These are phyloP conservation scores for Iberis pinnata DNA, from an alignment of 345 rosid species.

Conservation along the genomic window DNA sequence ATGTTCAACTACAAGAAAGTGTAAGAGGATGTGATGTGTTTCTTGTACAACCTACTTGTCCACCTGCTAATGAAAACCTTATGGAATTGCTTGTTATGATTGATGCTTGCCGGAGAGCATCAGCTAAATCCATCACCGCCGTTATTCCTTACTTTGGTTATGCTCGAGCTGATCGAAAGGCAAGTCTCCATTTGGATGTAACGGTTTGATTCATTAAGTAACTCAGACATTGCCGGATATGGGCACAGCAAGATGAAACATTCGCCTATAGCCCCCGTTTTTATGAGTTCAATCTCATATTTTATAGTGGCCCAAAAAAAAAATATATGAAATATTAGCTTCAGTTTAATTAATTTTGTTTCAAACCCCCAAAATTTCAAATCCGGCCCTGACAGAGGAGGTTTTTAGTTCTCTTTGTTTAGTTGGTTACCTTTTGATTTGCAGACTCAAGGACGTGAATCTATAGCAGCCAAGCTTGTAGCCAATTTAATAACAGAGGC, in stretches of 20 bases:
- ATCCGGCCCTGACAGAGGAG: too few relatives aligned
- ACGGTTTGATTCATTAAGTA: background rate
- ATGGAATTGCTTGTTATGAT: slow-evolving; percentile 96
- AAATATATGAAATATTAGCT: too few relatives aligned
- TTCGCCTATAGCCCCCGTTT: too few relatives aligned
- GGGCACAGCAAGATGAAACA: too few relatives aligned
- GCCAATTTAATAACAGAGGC: slow-evolving; percentile 51
- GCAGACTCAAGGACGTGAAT: slow-evolving; percentile 97
- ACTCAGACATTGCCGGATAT: too few relatives aligned
- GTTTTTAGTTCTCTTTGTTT: too few relatives aligned
- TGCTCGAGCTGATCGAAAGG: slow-evolving; percentile 98
- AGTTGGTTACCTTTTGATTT: too few relatives aligned
- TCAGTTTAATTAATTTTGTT: too few relatives aligned
- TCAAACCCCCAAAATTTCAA: too few relatives aligned
- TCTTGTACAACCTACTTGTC: slow-evolving; percentile 94
- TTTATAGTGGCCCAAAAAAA: too few relatives aligned
- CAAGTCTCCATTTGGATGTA: slow-evolving; percentile 19
- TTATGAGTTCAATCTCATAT: too few relatives aligned
- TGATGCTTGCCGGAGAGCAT: slow-evolving; percentile 95
- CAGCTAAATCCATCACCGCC: slow-evolving; percentile 84
- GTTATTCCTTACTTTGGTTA: slow-evolving; percentile 97
- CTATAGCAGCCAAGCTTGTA: slow-evolving; percentile 63
- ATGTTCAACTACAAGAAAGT: slow-evolving; percentile 93
- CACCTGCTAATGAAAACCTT: slow-evolving; percentile 96
- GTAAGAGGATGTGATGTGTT: slow-evolving; percentile 98